Evolutionary conservation across 805 yeast species (phyloP), one percentile per base, ranked within the genome.

Genomic region (Candida ulmi): DNA sequence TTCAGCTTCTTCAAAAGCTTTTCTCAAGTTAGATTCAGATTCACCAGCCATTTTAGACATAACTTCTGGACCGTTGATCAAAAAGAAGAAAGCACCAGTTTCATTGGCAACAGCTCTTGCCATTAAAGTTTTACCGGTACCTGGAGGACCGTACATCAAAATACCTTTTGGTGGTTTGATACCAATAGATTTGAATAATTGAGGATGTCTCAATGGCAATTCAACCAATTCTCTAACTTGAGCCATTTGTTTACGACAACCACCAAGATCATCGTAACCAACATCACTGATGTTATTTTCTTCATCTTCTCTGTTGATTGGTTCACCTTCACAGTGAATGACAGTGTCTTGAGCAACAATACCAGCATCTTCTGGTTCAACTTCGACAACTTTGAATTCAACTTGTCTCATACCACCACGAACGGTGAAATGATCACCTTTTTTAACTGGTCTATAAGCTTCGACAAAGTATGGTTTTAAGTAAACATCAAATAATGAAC

Each of bases 11-110:
- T 93, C 99, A 56, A 93, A 93, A 2, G 99, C 99, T 68, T 90
- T 90, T 72, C 99, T 81, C 64, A 93, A 73, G 59, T 93, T 93
- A 27, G 95, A 85, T 71, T 93, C 99, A 15, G 96, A 86, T 69
- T 93, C 99, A 72, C 99, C 99, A 38, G 99, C 99, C 99, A 93
- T 93, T 70, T 93, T 93, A 40, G 98, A 90, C 99, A 93, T 93
- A 59, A 93, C 95, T 68, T 93, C 99, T 9, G 99, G 99, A 66
- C 99, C 99, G 62, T 93, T 93, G 65, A 93, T 93, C 56, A 93
- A 76, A 65, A 93, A 93, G 78, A 93, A 93, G 64, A 93, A 93
- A 2, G 99, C 99, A 60, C 99, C 99, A 18, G 99, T 93, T 68
- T 93, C 99, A 57, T 93, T 93, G 35, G 99, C 99, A 38, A 93